Evolutionary conservation across 768 basidiomycete genomes (phyloP).

Genomic region (Crucibulum laeve): DNA sequence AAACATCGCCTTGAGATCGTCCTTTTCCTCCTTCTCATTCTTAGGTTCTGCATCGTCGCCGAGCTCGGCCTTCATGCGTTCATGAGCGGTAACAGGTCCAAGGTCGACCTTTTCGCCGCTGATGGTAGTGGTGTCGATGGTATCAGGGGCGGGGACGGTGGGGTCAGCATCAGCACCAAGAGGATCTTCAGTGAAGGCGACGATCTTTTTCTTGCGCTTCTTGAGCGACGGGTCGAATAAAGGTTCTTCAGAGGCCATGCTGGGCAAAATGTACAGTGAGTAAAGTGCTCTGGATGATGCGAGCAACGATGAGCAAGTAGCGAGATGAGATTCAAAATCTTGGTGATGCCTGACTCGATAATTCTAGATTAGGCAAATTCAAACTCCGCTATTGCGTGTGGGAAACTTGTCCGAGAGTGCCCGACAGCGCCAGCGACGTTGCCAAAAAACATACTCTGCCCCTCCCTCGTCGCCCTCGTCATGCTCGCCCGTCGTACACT

Average conservation of each 20-base stretch:
- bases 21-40: constrained; percentile 61
- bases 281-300: not conserved
- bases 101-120: constrained; percentile 75
- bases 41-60: constrained; percentile 35
- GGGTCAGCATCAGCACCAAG: constrained; percentile 80
- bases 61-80: constrained; percentile 59
- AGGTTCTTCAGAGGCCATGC: constrained; percentile 67
- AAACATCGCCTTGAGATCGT: constrained; percentile 81
- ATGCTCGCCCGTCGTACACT: constrained; percentile 48
- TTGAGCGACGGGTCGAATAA: constrained; percentile 82
- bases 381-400: constrained; percentile 26
- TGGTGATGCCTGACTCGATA: constrained; percentile 1
- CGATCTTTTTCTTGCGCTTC: constrained; percentile 85
- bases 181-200: constrained; percentile 82
- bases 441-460: constrained; percentile 14
- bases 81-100: constrained; percentile 71
- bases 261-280: constrained; percentile 1
- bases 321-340: not conserved
- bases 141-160: constrained; percentile 69
- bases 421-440: constrained; percentile 35
- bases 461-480: constrained; percentile 16
- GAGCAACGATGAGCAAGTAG: not conserved
- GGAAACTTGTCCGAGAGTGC: constrained; percentile 36
- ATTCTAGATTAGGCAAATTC: constrained; percentile 3
- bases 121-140: constrained; percentile 65